Evolutionary conservation across 169 alveolate genomes (phyloP), one percentile per base, ranked within the genome.

Genomic region (Cytauxzoon felis): DNA sequence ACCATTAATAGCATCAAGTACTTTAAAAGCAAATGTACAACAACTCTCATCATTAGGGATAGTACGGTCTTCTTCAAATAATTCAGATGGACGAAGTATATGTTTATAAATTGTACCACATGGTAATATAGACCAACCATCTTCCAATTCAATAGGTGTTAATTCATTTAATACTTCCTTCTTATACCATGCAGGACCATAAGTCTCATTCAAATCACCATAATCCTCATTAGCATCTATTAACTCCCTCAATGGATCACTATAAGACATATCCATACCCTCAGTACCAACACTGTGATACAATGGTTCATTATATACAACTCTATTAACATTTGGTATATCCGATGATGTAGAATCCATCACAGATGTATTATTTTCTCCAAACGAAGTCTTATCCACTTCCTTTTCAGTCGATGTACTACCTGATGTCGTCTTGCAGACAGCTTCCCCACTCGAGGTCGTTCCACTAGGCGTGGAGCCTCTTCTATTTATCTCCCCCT

Each of bases 121-220:
- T 13, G 79, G 81, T 5, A 76, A 53, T 0, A 76, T 56, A 3
- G 73, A 41, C 86, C 86, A 76, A 5, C 86, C 86, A 32, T 76
- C 75, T 18, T 63, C 73, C 57, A 67, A 36, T 23, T 64, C 80
- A 42, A 18, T 63, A 18, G 75, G 81, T 6, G 2, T 3, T 9
- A 66, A 48, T 8, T 9, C 45, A 9, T 38, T 59, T 33, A 40
- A 4, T 21, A 51, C 66, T 24, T 18, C 38, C 40, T 50, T 48
- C 33, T 36, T 42, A 26, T 73, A 73, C 83, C 83, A 73, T 6
- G 34, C 64, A 27, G 53, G 56, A 40, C 56, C 66, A 5, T 68
- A 41, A 19, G n/a, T 21, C 43, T 36, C 67, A 1, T 36, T 24
- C 53, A 7, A 40, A n/a, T 45, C 79, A 19, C 52, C 65, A 23